phyloP scores from a whole-genome alignment of 768 basidiomycete species.

The Panaeolus papilionaceus region DNA sequence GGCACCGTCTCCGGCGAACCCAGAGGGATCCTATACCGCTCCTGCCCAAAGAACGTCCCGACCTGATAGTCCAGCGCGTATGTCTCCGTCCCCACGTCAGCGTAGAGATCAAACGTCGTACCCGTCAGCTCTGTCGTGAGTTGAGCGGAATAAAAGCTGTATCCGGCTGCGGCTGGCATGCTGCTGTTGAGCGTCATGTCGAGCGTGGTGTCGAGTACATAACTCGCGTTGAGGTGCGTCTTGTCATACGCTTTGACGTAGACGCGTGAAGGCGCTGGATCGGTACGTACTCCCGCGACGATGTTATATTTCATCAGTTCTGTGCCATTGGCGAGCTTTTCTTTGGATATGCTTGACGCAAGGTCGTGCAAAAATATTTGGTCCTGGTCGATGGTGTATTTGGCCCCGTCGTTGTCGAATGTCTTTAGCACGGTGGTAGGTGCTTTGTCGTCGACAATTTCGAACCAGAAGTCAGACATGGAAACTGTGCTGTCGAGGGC shows the following conservation, averaged over 20 bases:
- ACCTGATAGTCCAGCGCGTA: background rate
- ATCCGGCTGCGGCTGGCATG: constrained; percentile 35
- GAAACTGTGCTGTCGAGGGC: constrained; percentile 36
- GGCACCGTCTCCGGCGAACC: constrained; percentile 25
- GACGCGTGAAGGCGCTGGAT: background rate
- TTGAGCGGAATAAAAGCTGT: constrained; percentile 41
- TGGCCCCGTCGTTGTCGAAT: constrained; percentile 47
- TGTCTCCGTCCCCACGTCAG: constrained; percentile 26
- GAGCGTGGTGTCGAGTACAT: constrained; percentile 33
- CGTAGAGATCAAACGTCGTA: constrained; percentile 35
- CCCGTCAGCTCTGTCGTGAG: constrained; percentile 34
- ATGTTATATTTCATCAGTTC: constrained; percentile 33
- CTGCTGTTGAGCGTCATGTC: constrained; percentile 36
- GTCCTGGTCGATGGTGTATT: constrained; percentile 50
- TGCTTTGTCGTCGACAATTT: constrained; percentile 29
- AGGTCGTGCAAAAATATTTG: constrained; percentile 48
- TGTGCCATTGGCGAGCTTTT: constrained; percentile 29
- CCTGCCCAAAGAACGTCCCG: constrained; percentile 5
- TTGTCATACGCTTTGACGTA: constrained; percentile 11
- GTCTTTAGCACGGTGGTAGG: constrained; percentile 39
- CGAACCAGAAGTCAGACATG: constrained; percentile 32
- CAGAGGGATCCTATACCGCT: background rate
- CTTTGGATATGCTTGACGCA: constrained; percentile 4
- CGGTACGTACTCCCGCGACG: constrained; percentile 10
- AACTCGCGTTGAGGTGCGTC: constrained; percentile 22